Percentiles rank a stretch among this genome's conserved stretches.
These are phyloP conservation scores for Monocercomonoides exilis DNA, from an alignment of 78 protist genomes.

Conservation along the genomic window DNA sequence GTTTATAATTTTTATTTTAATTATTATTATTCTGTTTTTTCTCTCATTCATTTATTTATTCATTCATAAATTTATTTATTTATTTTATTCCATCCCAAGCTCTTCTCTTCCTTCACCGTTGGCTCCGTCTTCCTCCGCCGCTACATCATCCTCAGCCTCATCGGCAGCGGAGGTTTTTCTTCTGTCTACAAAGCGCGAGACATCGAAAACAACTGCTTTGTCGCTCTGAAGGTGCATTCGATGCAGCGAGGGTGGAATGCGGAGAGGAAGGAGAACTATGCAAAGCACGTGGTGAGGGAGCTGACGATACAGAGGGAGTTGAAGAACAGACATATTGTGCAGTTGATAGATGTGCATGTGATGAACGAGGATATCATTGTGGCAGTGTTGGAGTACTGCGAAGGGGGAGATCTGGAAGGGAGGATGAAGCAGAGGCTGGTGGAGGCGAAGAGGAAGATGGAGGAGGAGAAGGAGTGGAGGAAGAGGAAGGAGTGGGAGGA, in stretches of 20 bases:
- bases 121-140: conserved; percentile 11
- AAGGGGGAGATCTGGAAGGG: neutral
- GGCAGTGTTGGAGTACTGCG: neutral
- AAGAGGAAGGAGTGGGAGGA: neutral
- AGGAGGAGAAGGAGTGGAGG: neutral
- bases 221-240: conserved; percentile 83
- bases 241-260: conserved; percentile 55
- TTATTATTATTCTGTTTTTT: too few species aligned
- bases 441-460: neutral
- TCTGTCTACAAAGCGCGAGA: conserved; percentile 78
- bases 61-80: too few species aligned
- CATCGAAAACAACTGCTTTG: conserved; percentile 20
- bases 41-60: too few species aligned
- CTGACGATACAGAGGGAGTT: conserved; percentile 50
- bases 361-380: conserved; percentile 7
- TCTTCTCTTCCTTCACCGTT: neutral
- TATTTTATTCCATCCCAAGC: too few species aligned
- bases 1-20: too few species aligned
- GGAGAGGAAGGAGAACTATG: conserved; percentile 33
- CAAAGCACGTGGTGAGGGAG: conserved; percentile 70
- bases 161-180: conserved; percentile 80
- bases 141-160: conserved; percentile 52
- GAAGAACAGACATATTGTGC: conserved; percentile 56
- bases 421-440: too few species aligned
- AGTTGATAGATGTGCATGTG: conserved; percentile 47